Evolutionary conservation across 441 rosid genomes (phyloP).

Genomic region (Erodium chrysanthum): DNA sequence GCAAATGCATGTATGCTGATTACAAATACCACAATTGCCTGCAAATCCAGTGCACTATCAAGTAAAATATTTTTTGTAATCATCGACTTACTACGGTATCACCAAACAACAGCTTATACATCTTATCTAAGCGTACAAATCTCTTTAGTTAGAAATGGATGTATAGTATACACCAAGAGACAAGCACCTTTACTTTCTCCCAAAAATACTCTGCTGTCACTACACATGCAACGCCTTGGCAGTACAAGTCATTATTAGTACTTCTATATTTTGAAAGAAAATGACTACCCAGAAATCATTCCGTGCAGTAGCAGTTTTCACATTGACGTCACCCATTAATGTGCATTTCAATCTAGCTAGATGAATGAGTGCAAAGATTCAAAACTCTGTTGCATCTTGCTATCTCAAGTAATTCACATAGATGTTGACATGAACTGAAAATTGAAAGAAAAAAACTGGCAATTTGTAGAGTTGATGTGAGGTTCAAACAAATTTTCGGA

Average conservation of each 20-base stretch:
- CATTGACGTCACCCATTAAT: neutral
- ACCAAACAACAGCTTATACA: neutral
- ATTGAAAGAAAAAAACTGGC: neutral
- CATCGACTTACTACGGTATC: neutral
- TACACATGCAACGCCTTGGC: neutral
- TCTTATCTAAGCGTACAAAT: neutral
- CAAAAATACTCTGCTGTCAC: neutral
- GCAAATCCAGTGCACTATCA: constrained; percentile 24
- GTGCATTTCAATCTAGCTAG: neutral
- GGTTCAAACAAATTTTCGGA: neutral
- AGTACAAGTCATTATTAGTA: neutral
- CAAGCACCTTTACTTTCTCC: too few species aligned
- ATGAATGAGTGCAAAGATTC: neutral
- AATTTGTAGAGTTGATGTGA: neutral
- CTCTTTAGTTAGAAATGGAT: neutral
- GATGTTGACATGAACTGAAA: neutral
- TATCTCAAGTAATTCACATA: constrained; percentile 9
- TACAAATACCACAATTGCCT: constrained; percentile 85
- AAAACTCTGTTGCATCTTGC: neutral
- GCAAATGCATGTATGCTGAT: constrained; percentile 78
- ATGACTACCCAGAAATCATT: neutral
- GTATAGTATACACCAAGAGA: neutral
- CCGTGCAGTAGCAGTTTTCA: neutral
- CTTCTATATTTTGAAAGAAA: neutral
- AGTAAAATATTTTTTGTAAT: neutral